These are phyloP conservation scores for Pythium chondricola DNA, from an alignment of 352 stramenopile genomes.

Conservation along the genomic window DNA sequence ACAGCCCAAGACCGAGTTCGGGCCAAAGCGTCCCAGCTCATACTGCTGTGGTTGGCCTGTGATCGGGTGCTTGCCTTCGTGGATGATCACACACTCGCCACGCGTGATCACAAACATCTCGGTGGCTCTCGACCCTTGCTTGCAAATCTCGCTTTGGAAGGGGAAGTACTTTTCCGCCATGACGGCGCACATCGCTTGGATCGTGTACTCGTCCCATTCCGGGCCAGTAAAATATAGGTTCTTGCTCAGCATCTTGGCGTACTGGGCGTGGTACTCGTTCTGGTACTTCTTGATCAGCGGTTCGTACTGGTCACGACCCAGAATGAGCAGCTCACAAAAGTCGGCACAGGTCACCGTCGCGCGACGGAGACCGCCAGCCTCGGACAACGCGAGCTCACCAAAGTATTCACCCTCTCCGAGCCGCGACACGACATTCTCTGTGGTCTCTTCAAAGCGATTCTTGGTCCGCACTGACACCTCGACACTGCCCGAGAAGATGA, in stretches of 20 bases:
- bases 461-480: conserved; percentile 65
- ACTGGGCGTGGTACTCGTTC: conserved; percentile 78
- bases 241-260: conserved; percentile 68
- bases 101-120: conserved; percentile 74
- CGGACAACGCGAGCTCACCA: conserved; percentile 66
- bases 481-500: conserved; percentile 69
- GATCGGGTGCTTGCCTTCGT: conserved; percentile 73
- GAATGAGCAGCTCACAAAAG: conserved; percentile 70
- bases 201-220: conserved; percentile 78
- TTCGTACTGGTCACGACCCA: conserved; percentile 77
- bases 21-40: conserved; percentile 61
- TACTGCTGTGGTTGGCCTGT: conserved; percentile 54
- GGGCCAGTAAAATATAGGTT: conserved; percentile 73
- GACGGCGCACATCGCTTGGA: conserved; percentile 79
- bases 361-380: conserved; percentile 54
- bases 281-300: conserved; percentile 80
- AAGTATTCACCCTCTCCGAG: conserved; percentile 74
- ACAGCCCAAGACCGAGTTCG: conserved; percentile 73
- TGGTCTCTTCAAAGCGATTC: conserved; percentile 66
- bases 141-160: conserved; percentile 66
- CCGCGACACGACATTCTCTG: conserved; percentile 58
- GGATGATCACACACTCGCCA: conserved; percentile 66
- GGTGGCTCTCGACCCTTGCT: conserved; percentile 65
- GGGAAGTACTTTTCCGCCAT: conserved; percentile 82
- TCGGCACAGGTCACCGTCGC: conserved; percentile 64